Evolutionary conservation across 208 protist species (phyloP).

Genomic region (Leishmania martiniquensis): DNA sequence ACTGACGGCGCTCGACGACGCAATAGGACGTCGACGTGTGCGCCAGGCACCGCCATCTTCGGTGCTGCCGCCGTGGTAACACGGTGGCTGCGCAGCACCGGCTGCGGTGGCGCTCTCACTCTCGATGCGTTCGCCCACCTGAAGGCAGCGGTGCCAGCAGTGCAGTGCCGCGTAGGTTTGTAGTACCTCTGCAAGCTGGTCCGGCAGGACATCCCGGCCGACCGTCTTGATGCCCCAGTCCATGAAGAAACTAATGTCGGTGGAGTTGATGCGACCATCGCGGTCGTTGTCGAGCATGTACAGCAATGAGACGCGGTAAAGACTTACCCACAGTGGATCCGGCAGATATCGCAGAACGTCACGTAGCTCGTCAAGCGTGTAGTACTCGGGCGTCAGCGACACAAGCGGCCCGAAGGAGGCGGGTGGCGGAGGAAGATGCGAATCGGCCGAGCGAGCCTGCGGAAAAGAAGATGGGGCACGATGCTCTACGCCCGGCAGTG

Average conservation of each 20-base stretch:
- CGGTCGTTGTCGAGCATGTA: constrained; percentile 71
- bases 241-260: constrained; percentile 60
- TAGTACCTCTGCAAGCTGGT: constrained; percentile 59
- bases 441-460: not conserved
- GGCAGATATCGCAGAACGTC: constrained; percentile 50
- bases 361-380: constrained; percentile 60
- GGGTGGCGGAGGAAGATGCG: constrained; percentile 24
- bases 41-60: not conserved
- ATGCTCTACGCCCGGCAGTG: not conserved
- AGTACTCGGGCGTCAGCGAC: constrained; percentile 41
- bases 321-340: constrained; percentile 55
- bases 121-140: constrained; percentile 29
- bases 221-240: constrained; percentile 55
- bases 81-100: not conserved
- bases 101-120: not conserved
- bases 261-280: constrained; percentile 56
- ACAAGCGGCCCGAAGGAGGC: constrained; percentile 35
- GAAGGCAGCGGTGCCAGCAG: constrained; percentile 59
- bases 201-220: constrained; percentile 34
- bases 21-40: constrained; percentile 10
- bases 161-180: constrained; percentile 55
- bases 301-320: constrained; percentile 58
- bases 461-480: not conserved
- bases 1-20: not conserved
- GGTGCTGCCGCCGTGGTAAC: constrained; percentile 12